Evolutionary conservation across 345 rosid genomes (phyloP), one percentile per base, ranked within the genome.

Genomic region (Geranium rotundifolium): DNA sequence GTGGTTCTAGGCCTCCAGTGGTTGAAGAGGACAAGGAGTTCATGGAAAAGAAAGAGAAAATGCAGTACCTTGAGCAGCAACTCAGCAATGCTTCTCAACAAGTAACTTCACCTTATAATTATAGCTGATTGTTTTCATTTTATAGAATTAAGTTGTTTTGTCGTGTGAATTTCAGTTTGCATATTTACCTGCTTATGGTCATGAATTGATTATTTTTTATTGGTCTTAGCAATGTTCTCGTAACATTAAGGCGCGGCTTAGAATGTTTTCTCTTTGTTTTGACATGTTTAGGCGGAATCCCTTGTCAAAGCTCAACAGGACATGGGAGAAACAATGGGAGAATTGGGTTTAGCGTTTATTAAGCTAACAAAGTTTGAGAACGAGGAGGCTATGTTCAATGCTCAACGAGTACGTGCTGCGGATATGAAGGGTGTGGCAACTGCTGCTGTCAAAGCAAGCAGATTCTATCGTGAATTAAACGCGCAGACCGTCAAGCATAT

Each of bases 291-390:
- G 97, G 99, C 97, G 23, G 97, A 88, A 71, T 63, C 84, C 7
- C 80, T 93, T 17, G 99, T 93, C 20, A 88, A 93, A 76, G 88
- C 92, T 52, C 97, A 90, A 67, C 96, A 93, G 80, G 99, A 90
- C 74, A 86, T 86, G 88, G 96, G 99, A 58, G 97, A 90, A 63
- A 90, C 99, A 49, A 80, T 90, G 89, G 97, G 96, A 60, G 97
- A 90, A 67, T 61, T 93, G 59, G 96, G 99, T 54, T 70, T 88
- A 74, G 82, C 96, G 9, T 95, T 95, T 66, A 88, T 93, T 65
- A 93, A 93, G 71, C 74, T 90, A 69, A 88, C 96, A 0, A 93
- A 90, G 71, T 93, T 90, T 60, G 97, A 93, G 83, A 88, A 81
- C 23, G 97, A 93, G 76, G 92, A 90, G 78, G 95, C 96, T 8